Percentiles rank a stretch among this genome's conserved stretches.
Conservation (phyloP, 441 rosid species). For the Hura crepitans region DNA sequence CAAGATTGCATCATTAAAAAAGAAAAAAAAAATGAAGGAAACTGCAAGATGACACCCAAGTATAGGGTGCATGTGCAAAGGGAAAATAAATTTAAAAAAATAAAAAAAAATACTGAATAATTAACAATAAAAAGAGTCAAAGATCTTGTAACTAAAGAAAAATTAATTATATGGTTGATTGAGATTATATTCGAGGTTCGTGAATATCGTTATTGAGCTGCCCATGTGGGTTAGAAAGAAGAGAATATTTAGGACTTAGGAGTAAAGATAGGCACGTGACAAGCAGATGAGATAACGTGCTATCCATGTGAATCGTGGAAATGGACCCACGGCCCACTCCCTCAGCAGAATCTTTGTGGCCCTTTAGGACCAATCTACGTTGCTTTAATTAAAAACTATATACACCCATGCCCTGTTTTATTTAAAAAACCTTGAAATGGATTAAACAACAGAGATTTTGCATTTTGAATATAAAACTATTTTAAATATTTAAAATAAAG, state of each 20-base stretch:
- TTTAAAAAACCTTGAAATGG: too few relatives aligned
- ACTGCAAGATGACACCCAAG: background rate
- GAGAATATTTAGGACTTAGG: slow-evolving; percentile 36
- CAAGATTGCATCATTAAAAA: background rate
- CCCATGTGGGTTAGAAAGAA: slow-evolving; percentile 26
- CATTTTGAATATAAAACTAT: background rate
- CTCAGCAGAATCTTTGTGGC: slow-evolving; percentile 25
- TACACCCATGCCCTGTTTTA: slow-evolving; percentile 19
- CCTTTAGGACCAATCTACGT: slow-evolving; percentile 24
- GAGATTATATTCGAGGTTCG: slow-evolving; percentile 17
- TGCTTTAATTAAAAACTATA: too few relatives aligned
- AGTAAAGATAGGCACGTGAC: slow-evolving; percentile 42
- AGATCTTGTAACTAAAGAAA: background rate
- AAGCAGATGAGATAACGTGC: slow-evolving; percentile 41
- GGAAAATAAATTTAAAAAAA: background rate
- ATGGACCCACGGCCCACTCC: slow-evolving; percentile 43
- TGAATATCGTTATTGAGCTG: slow-evolving; percentile 18
- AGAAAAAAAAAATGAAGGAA: background rate
- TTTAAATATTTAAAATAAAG: too few relatives aligned
- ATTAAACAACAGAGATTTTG: background rate
- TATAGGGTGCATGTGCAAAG: slow-evolving; percentile 10
- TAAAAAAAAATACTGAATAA: background rate
- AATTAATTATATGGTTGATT: background rate
- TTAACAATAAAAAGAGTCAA: slow-evolving; percentile 3
- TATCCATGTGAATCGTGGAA: slow-evolving; percentile 47